Conservation (phyloP, 139 green algal species). For the Marvania coccoides region DNA sequence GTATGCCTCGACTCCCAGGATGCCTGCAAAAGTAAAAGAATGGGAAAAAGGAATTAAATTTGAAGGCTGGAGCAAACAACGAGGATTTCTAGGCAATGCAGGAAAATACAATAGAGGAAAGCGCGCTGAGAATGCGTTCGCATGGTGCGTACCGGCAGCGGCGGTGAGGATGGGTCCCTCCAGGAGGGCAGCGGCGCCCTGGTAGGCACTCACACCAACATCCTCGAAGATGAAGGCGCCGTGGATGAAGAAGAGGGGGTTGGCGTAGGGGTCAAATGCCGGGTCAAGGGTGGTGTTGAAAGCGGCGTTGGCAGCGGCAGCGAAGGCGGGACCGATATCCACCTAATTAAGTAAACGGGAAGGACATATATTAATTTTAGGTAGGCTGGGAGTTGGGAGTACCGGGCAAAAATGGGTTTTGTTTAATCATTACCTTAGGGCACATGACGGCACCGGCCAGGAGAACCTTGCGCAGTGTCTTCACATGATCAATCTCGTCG, state of each 20-base stretch:
- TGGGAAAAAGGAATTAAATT: slow-evolving; percentile 1
- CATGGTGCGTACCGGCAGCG: slow-evolving; percentile 24
- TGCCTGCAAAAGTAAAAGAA: too few relatives aligned
- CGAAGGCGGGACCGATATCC: slow-evolving; percentile 39
- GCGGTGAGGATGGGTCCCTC: slow-evolving; percentile 13
- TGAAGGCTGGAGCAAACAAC: not conserved
- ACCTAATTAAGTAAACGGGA: slow-evolving; percentile 20
- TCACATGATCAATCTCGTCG: slow-evolving; percentile 45
- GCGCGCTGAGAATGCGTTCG: too few relatives aligned
- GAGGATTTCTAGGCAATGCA: not conserved
- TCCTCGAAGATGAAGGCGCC: slow-evolving; percentile 58
- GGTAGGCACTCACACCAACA: slow-evolving; percentile 45
- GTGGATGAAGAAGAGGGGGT: slow-evolving; percentile 43
- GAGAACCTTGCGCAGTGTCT: not conserved
- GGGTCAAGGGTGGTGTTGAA: slow-evolving; percentile 26
- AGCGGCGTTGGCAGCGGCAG: slow-evolving; percentile 27
- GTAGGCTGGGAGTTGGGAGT: too few relatives aligned
- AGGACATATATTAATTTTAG: slow-evolving; percentile 9
- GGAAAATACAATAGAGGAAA: not conserved
- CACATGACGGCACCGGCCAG: not conserved
- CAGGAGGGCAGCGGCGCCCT: slow-evolving; percentile 17
- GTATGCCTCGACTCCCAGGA: slow-evolving; percentile 45
- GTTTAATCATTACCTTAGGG: not conserved
- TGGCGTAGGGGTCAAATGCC: slow-evolving; percentile 37
- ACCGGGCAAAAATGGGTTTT: not conserved